A percentile compares a stretch with the other conserved stretches of the same genome.
Conservation (phyloP, 331 rosid genomes). For the Telfairia occidentalis region DNA sequence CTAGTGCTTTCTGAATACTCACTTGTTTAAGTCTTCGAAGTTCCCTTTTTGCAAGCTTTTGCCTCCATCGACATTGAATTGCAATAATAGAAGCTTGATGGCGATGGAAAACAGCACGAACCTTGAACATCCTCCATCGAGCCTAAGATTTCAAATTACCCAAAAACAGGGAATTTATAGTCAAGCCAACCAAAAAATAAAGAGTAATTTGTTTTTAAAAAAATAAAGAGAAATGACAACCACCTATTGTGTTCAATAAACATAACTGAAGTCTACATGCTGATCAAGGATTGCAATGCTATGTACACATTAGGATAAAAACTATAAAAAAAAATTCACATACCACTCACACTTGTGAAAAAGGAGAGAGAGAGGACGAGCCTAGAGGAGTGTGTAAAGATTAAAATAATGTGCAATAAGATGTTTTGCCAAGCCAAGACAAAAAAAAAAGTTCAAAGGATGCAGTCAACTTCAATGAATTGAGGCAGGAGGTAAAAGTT, state of each 20-base stretch:
- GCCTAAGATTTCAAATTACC: constrained; percentile 37
- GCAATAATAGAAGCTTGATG: constrained; percentile 54
- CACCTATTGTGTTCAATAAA: neutral
- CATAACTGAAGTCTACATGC: neutral
- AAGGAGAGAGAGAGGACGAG: neutral
- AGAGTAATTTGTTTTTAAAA: neutral
- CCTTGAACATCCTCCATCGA: constrained; percentile 74
- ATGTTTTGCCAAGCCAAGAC: too few relatives aligned
- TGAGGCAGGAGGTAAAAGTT: neutral
- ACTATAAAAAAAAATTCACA: neutral
- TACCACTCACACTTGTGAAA: neutral
- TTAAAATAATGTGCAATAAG: neutral
- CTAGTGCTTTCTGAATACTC: constrained; percentile 4
- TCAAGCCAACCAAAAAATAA: neutral
- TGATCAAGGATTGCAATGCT: neutral
- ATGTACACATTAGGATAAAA: neutral
- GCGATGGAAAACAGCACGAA: constrained; percentile 44
- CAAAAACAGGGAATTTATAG: constrained; percentile 8
- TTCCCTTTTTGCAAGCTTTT: constrained; percentile 71
- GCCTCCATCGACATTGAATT: constrained; percentile 84
- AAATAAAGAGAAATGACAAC: neutral
- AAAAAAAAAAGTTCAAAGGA: too few relatives aligned
- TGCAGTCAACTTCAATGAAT: neutral
- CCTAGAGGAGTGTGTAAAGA: neutral
- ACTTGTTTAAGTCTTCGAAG: constrained; percentile 68